phyloP scores from a whole-genome alignment of 768 basidiomycete genomes.

The Naganishia vaughanmartiniae region DNA sequence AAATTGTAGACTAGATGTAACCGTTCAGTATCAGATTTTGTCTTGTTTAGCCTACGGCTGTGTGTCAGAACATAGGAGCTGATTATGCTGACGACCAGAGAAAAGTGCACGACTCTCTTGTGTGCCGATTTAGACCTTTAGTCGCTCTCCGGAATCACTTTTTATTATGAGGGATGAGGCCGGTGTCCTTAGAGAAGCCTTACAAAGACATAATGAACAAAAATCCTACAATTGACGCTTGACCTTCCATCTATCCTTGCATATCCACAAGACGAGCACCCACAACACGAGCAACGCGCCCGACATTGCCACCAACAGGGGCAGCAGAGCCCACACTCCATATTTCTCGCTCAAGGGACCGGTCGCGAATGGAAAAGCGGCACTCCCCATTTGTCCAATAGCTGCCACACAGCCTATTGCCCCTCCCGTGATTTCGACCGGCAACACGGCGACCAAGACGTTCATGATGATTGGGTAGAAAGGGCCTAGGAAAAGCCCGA shows the following conservation, averaged over 20 bases:
- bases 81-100: too few species aligned
- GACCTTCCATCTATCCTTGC: conserved; percentile 24
- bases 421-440: conserved; percentile 66
- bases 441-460: conserved; percentile 66
- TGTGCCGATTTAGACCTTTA: too few species aligned
- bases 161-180: too few species aligned
- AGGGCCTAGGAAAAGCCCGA: conserved; percentile 71
- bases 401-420: conserved; percentile 38
- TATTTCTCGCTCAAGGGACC: conserved; percentile 25
- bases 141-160: too few species aligned
- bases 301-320: conserved; percentile 26
- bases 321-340: conserved; percentile 28
- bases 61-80: too few species aligned
- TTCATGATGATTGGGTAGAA: conserved; percentile 69
- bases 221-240: background rate
- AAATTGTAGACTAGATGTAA: conserved; percentile 5
- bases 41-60: too few species aligned
- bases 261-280: conserved; percentile 25
- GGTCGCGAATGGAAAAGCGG: conserved; percentile 51
- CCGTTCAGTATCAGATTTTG: too few species aligned
- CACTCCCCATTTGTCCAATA: conserved; percentile 52
- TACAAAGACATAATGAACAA: too few species aligned
- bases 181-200: too few species aligned
- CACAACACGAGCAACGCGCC: conserved; percentile 4
- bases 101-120: too few species aligned